Evolutionary conservation across 2,329 filamentous ascomycete species (phyloP).

Genomic region (Harringtonia aguacate): DNA sequence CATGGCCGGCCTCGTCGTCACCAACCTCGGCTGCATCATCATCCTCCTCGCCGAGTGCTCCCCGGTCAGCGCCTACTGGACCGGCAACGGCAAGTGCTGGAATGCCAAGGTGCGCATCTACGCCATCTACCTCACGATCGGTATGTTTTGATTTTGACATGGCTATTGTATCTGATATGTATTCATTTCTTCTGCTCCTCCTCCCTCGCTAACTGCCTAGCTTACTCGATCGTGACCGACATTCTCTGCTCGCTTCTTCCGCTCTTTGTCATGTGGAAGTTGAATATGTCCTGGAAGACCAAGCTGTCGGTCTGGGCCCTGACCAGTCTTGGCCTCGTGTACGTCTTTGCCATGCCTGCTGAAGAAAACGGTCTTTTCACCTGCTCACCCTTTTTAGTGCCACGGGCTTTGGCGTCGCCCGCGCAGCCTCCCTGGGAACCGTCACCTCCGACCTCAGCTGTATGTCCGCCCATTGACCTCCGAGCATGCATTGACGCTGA

Average conservation of each 20-base stretch:
- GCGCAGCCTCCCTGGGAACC: slow-evolving; percentile 15
- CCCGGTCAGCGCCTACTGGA: slow-evolving; percentile 21
- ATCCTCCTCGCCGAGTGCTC: slow-evolving; percentile 22
- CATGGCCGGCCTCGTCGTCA: slow-evolving; percentile 21
- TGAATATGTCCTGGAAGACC: slow-evolving; percentile 18
- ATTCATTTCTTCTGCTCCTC: too few relatives aligned
- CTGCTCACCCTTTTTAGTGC: slow-evolving; percentile 8
- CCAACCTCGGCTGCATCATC: slow-evolving; percentile 20
- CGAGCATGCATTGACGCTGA: too few relatives aligned
- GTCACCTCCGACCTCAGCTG: slow-evolving; percentile 16
- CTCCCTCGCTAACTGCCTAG: slow-evolving; percentile 3
- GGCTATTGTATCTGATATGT: too few relatives aligned
- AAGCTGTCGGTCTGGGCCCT: slow-evolving; percentile 20
- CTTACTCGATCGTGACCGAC: slow-evolving; percentile 17
- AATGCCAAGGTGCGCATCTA: slow-evolving; percentile 21
- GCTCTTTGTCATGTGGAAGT: slow-evolving; percentile 21
- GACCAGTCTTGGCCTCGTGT: slow-evolving; percentile 21
- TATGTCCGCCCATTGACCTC: slow-evolving; percentile 9
- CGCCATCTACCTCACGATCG: slow-evolving; percentile 21
- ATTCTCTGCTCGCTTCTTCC: slow-evolving; percentile 18
- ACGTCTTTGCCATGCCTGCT: too few relatives aligned
- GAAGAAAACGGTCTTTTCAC: too few relatives aligned
- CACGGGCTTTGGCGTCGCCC: slow-evolving; percentile 16
- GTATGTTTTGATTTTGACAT: slow-evolving; percentile 5
- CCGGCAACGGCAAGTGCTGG: slow-evolving; percentile 19